Percentiles rank a stretch among this genome's conserved stretches.
Conservation (phyloP, 495 filamentous ascomycete genomes). For the Podospora pseudocomata region DNA sequence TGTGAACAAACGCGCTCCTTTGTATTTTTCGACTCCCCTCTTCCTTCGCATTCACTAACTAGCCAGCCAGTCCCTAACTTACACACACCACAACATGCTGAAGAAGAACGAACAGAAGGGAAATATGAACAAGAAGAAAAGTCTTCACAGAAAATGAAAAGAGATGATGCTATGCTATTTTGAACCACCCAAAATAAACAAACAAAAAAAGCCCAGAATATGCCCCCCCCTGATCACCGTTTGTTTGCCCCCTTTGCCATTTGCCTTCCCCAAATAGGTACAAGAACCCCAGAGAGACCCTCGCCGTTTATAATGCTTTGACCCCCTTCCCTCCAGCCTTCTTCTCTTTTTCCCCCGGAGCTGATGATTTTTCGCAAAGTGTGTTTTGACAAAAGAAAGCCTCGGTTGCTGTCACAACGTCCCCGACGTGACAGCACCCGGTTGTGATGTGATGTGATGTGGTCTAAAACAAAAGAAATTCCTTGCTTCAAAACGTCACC, state of each 20-base stretch:
- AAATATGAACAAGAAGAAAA: background rate
- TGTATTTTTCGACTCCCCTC: background rate
- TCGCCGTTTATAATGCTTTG: background rate
- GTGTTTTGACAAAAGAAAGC: constrained; percentile 9
- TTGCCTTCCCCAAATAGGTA: background rate
- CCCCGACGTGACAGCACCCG: background rate
- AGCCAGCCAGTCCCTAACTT: background rate
- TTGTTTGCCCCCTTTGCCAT: background rate
- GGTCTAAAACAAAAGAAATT: constrained; percentile 9
- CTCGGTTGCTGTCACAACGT: background rate
- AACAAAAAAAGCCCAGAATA: background rate
- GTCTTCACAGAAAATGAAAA: background rate
- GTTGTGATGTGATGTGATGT: background rate
- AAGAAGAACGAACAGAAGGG: constrained; percentile 4
- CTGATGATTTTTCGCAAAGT: background rate
- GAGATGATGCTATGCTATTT: background rate
- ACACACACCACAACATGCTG: background rate
- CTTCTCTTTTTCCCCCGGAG: background rate
- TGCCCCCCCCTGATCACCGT: too few species aligned
- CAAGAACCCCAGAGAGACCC: background rate
- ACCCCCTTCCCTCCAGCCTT: background rate
- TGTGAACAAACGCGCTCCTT: background rate
- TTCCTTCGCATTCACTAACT: background rate
- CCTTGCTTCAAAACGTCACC: too few species aligned
- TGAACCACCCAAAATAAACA: background rate